These are phyloP conservation scores for Laetiporus sulphureus DNA, from an alignment of 1,284 basidiomycete genomes.

Conservation along the genomic window DNA sequence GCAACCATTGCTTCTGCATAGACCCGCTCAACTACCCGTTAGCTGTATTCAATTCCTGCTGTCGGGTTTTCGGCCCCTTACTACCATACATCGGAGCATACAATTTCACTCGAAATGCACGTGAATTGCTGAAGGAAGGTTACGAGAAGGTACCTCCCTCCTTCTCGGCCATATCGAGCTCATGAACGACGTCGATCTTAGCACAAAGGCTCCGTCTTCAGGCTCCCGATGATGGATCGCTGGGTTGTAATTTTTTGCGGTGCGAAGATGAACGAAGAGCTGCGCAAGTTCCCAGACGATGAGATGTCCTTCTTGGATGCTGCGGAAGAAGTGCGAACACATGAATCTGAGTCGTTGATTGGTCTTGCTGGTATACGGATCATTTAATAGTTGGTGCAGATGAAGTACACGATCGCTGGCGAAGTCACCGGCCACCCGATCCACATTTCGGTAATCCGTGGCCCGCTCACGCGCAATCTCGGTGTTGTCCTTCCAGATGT, in stretches of 20 bases:
- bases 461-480: conserved; percentile 12
- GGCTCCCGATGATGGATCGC: conserved; percentile 30
- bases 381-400: conserved; percentile 8
- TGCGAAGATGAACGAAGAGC: conserved; percentile 22
- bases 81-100: conserved; percentile 28
- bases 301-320: conserved; percentile 23
- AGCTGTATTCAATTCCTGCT: conserved; percentile 24
- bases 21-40: background rate
- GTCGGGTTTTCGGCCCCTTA: conserved; percentile 29
- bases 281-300: conserved; percentile 25
- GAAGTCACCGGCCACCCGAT: conserved; percentile 5
- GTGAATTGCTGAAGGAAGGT: conserved; percentile 29
- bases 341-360: too few species aligned
- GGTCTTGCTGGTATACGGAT: background rate
- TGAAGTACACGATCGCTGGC: conserved; percentile 13
- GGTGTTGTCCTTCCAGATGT: conserved; percentile 11
- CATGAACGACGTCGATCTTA: too few species aligned
- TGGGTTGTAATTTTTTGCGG: conserved; percentile 25
- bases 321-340: conserved; percentile 23
- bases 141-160: conserved; percentile 30
- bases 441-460: conserved; percentile 12
- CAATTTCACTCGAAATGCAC: conserved; percentile 26
- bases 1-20: too few species aligned
- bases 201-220: conserved; percentile 19
- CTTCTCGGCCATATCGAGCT: too few species aligned